Percentiles rank a stretch among this genome's conserved stretches.
Evolutionary conservation across 495 filamentous ascomycete genomes (phyloP).

Genomic region (Copromyces sp.): DNA sequence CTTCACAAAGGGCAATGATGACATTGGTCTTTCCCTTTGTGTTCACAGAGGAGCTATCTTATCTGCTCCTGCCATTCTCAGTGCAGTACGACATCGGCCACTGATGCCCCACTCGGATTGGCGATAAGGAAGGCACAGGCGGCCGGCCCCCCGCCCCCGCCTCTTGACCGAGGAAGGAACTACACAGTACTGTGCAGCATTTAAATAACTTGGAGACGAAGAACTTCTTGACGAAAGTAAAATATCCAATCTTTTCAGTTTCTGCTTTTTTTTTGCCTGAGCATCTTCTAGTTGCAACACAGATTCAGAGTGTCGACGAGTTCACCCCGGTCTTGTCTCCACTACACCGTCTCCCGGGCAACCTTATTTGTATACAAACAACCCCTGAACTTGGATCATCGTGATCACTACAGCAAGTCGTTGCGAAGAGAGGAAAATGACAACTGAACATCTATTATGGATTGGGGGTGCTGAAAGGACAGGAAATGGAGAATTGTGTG

Average conservation of each 20-base stretch:
- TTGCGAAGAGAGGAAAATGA: not conserved
- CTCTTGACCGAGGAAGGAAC: not conserved
- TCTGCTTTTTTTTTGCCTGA: not conserved
- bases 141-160: not conserved
- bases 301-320: not conserved
- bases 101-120: not conserved
- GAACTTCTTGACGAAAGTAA: not conserved
- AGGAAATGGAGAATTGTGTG: conserved; percentile 20
- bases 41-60: not conserved
- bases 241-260: not conserved
- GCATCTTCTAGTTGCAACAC: not conserved
- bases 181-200: not conserved
- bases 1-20: not conserved
- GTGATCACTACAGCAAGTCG: not conserved
- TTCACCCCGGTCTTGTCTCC: not conserved
- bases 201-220: not conserved
- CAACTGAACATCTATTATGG: conserved; percentile 14
- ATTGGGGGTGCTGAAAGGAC: conserved; percentile 18
- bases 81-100: not conserved
- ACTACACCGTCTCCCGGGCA: not conserved
- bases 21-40: not conserved
- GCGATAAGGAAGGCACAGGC: not conserved
- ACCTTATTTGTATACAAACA: not conserved
- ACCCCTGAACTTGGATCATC: not conserved
- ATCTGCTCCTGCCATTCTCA: not conserved